phyloP scores from a whole-genome alignment of 805 yeast genomes.

The Yamadazyma takamatsuzukensis region DNA sequence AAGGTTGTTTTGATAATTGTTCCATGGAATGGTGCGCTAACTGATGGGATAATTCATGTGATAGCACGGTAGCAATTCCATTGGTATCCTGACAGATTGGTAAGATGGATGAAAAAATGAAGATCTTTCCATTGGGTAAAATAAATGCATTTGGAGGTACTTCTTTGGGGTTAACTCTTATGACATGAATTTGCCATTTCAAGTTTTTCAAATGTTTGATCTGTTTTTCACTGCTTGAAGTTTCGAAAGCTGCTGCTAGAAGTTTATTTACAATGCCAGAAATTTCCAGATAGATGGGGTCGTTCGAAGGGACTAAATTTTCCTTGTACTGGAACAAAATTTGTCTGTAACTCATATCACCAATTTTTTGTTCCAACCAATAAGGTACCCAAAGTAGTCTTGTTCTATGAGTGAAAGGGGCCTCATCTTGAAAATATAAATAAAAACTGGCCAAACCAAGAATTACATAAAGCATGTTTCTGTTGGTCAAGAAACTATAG shows the following conservation, averaged over 20 bases:
- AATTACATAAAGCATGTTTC: constrained; percentile 31
- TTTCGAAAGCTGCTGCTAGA: constrained; percentile 51
- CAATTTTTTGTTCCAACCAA: constrained; percentile 59
- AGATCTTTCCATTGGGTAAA: constrained; percentile 93
- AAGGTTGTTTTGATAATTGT: constrained; percentile 71
- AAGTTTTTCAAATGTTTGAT: constrained; percentile 33
- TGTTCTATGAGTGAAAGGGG: constrained; percentile 73
- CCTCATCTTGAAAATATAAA: constrained; percentile 57
- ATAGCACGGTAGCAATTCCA: constrained; percentile 90
- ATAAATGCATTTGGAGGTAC: constrained; percentile 97
- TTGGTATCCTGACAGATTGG: constrained; percentile 79
- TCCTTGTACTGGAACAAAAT: constrained; percentile 52
- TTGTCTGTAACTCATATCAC: constrained; percentile 60
- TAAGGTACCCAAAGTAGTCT: constrained; percentile 72
- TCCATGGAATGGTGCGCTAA: constrained; percentile 90
- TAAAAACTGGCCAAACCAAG: constrained; percentile 22
- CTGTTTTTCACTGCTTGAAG: constrained; percentile 28
- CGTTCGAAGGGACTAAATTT: constrained; percentile 54
- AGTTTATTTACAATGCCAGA: constrained; percentile 61
- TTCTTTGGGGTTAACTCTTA: constrained; percentile 54
- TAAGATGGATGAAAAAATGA: constrained; percentile 76
- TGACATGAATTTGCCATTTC: constrained; percentile 78
- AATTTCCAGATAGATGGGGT: constrained; percentile 59
- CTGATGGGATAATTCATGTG: constrained; percentile 94
- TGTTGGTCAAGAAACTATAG: constrained; percentile 16